Percentiles rank a stretch among this genome's conserved stretches.
Conservation (phyloP, 495 filamentous ascomycete species). For the Podospora pseudopauciseta region DNA sequence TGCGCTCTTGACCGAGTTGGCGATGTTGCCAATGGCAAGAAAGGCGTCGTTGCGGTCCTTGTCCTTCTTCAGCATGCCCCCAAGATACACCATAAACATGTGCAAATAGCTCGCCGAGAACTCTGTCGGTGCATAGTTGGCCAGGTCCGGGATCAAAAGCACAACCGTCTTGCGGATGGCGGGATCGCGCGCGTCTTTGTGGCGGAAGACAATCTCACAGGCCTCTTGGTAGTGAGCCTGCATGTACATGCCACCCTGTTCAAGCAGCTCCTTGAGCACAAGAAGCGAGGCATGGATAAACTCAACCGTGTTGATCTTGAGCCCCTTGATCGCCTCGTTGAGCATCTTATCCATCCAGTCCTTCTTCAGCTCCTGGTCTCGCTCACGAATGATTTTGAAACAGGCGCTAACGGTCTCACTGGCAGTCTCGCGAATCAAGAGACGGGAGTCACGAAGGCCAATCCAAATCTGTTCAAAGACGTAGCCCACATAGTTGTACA, state of each 20-base stretch:
- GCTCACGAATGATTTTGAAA: constrained; percentile 86
- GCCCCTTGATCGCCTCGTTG: constrained; percentile 71
- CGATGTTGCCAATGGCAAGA: constrained; percentile 90
- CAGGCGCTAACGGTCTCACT: constrained; percentile 87
- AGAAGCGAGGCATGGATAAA: constrained; percentile 87
- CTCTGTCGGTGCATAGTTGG: constrained; percentile 81
- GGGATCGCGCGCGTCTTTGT: constrained; percentile 86
- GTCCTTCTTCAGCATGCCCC: constrained; percentile 91
- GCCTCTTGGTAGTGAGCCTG: constrained; percentile 79
- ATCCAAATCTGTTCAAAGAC: constrained; percentile 96
- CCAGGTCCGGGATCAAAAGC: constrained; percentile 84
- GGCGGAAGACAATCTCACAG: constrained; percentile 83
- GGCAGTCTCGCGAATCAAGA: constrained; percentile 86
- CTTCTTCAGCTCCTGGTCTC: constrained; percentile 79
- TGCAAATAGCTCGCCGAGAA: constrained; percentile 82
- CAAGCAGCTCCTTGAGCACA: constrained; percentile 82
- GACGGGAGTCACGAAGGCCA: constrained; percentile 79
- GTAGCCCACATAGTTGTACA: constrained; percentile 85
- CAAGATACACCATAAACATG: constrained; percentile 94
- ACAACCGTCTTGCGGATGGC: constrained; percentile 87
- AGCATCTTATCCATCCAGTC: constrained; percentile 85
- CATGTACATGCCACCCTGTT: constrained; percentile 98
- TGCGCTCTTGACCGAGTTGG: constrained; percentile 87
- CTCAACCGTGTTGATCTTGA: constrained; percentile 76
- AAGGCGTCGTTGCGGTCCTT: constrained; percentile 91